phyloP scores from a whole-genome alignment of 1,284 basidiomycete species.

The Leccinum colubrinum region DNA sequence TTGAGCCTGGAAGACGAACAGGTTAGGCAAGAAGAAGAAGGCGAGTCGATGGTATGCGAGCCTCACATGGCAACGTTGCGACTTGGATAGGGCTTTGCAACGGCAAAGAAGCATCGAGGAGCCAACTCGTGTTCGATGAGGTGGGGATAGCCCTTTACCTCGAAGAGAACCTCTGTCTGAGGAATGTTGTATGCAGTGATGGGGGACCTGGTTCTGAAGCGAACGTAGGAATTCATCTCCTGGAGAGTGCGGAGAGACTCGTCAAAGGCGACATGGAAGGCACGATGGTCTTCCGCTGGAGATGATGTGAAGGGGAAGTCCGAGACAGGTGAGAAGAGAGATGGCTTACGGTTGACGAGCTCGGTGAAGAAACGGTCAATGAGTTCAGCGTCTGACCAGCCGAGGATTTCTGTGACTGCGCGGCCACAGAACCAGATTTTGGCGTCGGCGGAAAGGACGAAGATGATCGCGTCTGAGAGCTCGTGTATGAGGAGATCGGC shows the following conservation, averaged over 20 bases:
- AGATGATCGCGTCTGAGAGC: constrained; percentile 67
- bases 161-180: constrained; percentile 61
- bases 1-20: constrained; percentile 54
- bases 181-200: constrained; percentile 13
- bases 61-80: constrained; percentile 68
- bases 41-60: not conserved
- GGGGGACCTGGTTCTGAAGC: constrained; percentile 44
- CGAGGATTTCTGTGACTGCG: constrained; percentile 68
- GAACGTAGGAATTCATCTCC: constrained; percentile 60
- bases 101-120: constrained; percentile 63
- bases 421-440: constrained; percentile 70
- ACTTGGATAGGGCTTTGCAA: constrained; percentile 77
- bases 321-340: not conserved
- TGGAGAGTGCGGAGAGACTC: constrained; percentile 46
- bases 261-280: constrained; percentile 57
- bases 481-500: constrained; percentile 79
- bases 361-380: constrained; percentile 65
- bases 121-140: constrained; percentile 40
- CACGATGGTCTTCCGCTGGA: constrained; percentile 59
- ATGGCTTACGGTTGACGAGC: constrained; percentile 58
- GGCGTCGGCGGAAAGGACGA: constrained; percentile 62
- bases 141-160: constrained; percentile 69
- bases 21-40: constrained; percentile 7
- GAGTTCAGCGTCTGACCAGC: constrained; percentile 73
- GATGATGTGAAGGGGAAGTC: constrained; percentile 3